A percentile compares a stretch with the other conserved stretches of the same genome.
Conservation (phyloP, 148 eudicot species). For the Beta vulgaris region DNA sequence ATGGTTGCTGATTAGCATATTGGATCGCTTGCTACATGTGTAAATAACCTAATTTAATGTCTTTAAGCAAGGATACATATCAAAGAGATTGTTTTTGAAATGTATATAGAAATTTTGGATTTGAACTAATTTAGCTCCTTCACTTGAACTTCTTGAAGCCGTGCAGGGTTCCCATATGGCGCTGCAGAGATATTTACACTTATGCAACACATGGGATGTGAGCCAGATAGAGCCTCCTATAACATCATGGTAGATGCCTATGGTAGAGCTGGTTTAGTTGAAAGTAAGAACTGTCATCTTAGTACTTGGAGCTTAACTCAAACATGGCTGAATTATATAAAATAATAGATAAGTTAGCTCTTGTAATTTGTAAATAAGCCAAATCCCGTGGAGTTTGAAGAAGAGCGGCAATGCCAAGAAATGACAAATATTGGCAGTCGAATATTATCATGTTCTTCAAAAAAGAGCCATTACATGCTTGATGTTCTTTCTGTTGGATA, state of each 20-base stretch:
- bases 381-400: too few species aligned
- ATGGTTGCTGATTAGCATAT: too few species aligned
- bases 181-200: slow-evolving; percentile 85
- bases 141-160: slow-evolving; percentile 41
- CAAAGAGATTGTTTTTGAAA: too few species aligned
- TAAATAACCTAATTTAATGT: too few species aligned
- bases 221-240: slow-evolving; percentile 82
- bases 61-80: too few species aligned
- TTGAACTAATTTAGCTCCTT: slow-evolving; percentile 9
- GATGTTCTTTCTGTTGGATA: too few species aligned
- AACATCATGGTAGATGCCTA: slow-evolving; percentile 92
- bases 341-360: background rate
- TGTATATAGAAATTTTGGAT: too few species aligned
- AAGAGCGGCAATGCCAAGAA: background rate
- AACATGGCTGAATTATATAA: background rate
- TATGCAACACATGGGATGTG: slow-evolving; percentile 88
- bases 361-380: background rate
- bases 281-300: slow-evolving; percentile 33
- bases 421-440: background rate
- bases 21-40: too few species aligned
- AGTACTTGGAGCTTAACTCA: too few species aligned
- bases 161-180: slow-evolving; percentile 74
- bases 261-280: slow-evolving; percentile 79
- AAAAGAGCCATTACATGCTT: too few species aligned
- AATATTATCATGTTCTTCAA: too few species aligned